Base-by-base conservation (phyloP, 202 grass and related monocot species). In the Panicum hallii region DNA sequence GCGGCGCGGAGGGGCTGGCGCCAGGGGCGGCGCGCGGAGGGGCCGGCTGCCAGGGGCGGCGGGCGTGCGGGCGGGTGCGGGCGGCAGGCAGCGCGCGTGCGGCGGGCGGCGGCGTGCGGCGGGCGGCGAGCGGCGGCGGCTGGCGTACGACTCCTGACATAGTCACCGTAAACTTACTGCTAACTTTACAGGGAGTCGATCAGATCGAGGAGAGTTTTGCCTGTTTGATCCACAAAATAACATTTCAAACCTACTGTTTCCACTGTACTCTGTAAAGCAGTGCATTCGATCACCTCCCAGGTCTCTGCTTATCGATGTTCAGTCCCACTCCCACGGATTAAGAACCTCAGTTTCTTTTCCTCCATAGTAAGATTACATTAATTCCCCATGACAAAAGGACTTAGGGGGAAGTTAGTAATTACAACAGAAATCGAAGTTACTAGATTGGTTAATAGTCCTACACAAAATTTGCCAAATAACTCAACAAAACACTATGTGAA, bases 401-500 rank as follows among this genome's bases (percentile, higher is more conserved):
- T 5, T 11, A 30, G 41, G 10, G 38, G 42, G 7, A 20, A 30
- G 5, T 0, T 26, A 26, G 4, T 12, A 79, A 80, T 36, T 73
- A 65, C 36, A 70, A 0, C 5, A 28, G 1, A 48, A 60, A 28
- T 8, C 23, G 60, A 50, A 85, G 74, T 84, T 73, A n/a, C n/a
- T n/a, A 84, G 74, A 42, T 79, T 1, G 11, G 48, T 38, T 72
- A 84, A 68, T 66, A 34, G 16, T 19, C 75, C 82, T 84, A 84
- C 52, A 88, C 30, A 82, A 76, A 84, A 88, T 52, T 11, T 74
- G 43, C 52, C 10, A 57, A 79, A 72, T 9, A 86, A 79, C 16
- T 54, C 15, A 54, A 74, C 30, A 50, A 75, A 75, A 52, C n/a
- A 41, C 61, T 43, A 69, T 36, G 16, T 41, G 77, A 46, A 74